phyloP scores from a whole-genome alignment of 129 eudicot species.

The Centella asiatica region DNA sequence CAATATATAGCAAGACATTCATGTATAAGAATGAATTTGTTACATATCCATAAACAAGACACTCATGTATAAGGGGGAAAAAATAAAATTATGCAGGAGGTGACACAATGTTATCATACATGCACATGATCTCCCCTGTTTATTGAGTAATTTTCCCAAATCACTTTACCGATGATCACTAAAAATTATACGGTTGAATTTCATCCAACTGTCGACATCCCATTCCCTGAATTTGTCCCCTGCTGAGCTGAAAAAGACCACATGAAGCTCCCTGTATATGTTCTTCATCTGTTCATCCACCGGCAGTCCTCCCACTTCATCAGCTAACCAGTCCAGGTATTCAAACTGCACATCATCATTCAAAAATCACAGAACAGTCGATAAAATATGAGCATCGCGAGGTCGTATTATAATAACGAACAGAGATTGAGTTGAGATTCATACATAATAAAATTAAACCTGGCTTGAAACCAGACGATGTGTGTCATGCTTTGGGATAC shows the following conservation, averaged over 20 bases:
- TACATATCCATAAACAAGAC: too few species aligned
- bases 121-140: too few species aligned
- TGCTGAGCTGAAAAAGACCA: neutral
- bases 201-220: neutral
- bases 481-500: conserved; percentile 22
- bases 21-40: too few species aligned
- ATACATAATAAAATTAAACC: neutral
- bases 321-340: conserved; percentile 39
- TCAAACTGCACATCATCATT: conserved; percentile 17
- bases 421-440: neutral
- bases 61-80: too few species aligned
- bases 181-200: neutral
- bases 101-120: too few species aligned
- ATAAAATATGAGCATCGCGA: neutral
- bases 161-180: too few species aligned
- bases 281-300: conserved; percentile 19
- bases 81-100: too few species aligned
- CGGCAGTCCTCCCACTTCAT: conserved; percentile 14
- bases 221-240: neutral
- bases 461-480: conserved; percentile 15
- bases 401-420: neutral
- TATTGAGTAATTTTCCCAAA: too few species aligned
- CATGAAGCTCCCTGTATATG: neutral
- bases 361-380: neutral
- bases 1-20: too few species aligned